Percentiles rank a stretch among this genome's conserved stretches.
Conservation (phyloP, 768 basidiomycete species). For the Termitomyces sp. region DNA sequence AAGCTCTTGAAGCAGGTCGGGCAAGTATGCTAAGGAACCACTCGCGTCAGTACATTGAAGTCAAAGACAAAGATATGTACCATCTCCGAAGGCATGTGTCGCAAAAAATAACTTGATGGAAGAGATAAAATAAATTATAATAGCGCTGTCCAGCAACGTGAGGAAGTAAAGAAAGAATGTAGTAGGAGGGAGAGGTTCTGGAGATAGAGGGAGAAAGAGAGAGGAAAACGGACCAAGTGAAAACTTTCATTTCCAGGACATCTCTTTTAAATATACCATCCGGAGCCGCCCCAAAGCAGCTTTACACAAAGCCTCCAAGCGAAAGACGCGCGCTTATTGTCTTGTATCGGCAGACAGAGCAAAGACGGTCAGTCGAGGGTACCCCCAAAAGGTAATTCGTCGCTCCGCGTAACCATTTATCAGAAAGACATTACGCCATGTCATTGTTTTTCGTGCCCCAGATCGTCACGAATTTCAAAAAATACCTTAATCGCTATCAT, state of each 20-base stretch:
- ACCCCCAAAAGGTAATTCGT: slow-evolving; percentile 10
- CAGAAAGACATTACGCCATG: slow-evolving; percentile 4
- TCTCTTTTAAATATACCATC: slow-evolving; percentile 10
- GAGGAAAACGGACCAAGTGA: slow-evolving; percentile 9
- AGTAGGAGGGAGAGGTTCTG: slow-evolving; percentile 10
- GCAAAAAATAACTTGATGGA: background rate
- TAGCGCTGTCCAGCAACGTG: slow-evolving; percentile 24
- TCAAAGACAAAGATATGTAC: slow-evolving; percentile 1
- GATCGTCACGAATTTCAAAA: slow-evolving; percentile 9
- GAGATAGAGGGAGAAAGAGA: slow-evolving; percentile 10
- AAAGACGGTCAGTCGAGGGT: slow-evolving; percentile 2
- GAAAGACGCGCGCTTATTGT: slow-evolving; percentile 16
- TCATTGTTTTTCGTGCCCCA: slow-evolving; percentile 9
- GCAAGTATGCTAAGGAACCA: slow-evolving; percentile 31
- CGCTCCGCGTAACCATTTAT: slow-evolving; percentile 2
- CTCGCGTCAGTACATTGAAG: background rate
- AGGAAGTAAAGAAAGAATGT: slow-evolving; percentile 8
- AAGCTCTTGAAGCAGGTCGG: slow-evolving; percentile 44
- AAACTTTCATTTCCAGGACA: slow-evolving; percentile 4
- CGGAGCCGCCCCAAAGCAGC: slow-evolving; percentile 2
- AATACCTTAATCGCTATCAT: slow-evolving; percentile 5
- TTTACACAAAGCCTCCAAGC: slow-evolving; percentile 14
- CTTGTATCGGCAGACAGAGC: background rate
- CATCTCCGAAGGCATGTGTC: slow-evolving; percentile 10
- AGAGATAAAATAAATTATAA: slow-evolving; percentile 9